phyloP scores from a whole-genome alignment of 2,329 filamentous ascomycete genomes.

The Alternaria sp. region DNA sequence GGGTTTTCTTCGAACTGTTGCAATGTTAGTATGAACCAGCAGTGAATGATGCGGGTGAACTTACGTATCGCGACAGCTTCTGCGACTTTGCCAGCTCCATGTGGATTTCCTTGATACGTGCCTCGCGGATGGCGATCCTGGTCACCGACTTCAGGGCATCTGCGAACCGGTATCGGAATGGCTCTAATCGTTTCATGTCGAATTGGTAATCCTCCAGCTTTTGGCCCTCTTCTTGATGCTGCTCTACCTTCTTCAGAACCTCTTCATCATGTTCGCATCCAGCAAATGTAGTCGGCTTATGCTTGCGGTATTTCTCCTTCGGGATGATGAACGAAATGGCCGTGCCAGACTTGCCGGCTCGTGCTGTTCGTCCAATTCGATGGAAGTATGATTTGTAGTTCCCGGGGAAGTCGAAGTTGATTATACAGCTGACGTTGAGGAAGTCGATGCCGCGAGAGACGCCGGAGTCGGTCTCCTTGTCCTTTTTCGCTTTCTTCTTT shows the following conservation, averaged over 20 bases:
- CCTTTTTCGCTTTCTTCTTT: slow-evolving; percentile 64
- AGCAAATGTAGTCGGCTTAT: slow-evolving; percentile 81
- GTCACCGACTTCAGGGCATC: slow-evolving; percentile 92
- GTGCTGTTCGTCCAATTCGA: slow-evolving; percentile 89
- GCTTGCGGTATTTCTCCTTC: slow-evolving; percentile 80
- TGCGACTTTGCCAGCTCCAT: slow-evolving; percentile 92
- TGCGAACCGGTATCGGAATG: slow-evolving; percentile 86
- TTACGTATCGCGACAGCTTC: slow-evolving; percentile 64
- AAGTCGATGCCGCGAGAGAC: slow-evolving; percentile 98
- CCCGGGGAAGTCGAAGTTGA: slow-evolving; percentile 95
- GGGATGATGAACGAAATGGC: slow-evolving; percentile 95
- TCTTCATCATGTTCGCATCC: slow-evolving; percentile 84
- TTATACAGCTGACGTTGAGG: slow-evolving; percentile 79
- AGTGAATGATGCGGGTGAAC: not conserved
- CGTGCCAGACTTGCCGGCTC: slow-evolving; percentile 90
- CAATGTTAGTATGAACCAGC: slow-evolving; percentile 14
- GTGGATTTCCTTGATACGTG: slow-evolving; percentile 83
- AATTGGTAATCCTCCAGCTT: slow-evolving; percentile 91
- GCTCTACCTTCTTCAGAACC: slow-evolving; percentile 78
- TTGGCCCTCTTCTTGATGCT: slow-evolving; percentile 80
- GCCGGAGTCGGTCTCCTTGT: slow-evolving; percentile 77
- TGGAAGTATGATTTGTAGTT: slow-evolving; percentile 95
- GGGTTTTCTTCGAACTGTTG: slow-evolving; percentile 95
- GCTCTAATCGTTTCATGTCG: slow-evolving; percentile 91
- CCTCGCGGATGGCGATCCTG: slow-evolving; percentile 86